Percentiles rank a stretch among this genome's conserved stretches.
Evolutionary conservation across 768 basidiomycete species (phyloP).

Genomic region (Auriscalpium vulgare): DNA sequence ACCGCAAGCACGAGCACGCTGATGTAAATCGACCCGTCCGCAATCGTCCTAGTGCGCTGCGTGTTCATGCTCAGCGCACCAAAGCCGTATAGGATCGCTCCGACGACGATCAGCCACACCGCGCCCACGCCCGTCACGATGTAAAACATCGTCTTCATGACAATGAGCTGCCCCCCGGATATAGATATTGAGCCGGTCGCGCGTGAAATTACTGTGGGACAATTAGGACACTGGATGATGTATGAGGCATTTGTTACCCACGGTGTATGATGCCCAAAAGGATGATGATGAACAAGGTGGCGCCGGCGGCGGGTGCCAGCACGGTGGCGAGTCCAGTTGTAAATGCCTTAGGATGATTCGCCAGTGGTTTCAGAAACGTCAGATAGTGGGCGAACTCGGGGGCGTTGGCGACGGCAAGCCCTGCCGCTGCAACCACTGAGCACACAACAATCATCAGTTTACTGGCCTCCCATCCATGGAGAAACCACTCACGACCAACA

Average conservation of each 20-base stretch:
- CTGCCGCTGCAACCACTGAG: slow-evolving; percentile 63
- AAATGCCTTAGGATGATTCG: slow-evolving; percentile 35
- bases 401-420: slow-evolving; percentile 57
- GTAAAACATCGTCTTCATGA: slow-evolving; percentile 60
- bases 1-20: slow-evolving; percentile 49
- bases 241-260: slow-evolving; percentile 27
- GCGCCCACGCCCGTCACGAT: slow-evolving; percentile 44
- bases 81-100: slow-evolving; percentile 62
- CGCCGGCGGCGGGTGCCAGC: slow-evolving; percentile 58
- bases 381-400: slow-evolving; percentile 70
- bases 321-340: slow-evolving; percentile 59
- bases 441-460: neutral
- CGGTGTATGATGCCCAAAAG: slow-evolving; percentile 47
- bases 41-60: slow-evolving; percentile 36
- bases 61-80: slow-evolving; percentile 41
- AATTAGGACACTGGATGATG: neutral
- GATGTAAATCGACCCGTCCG: slow-evolving; percentile 69
- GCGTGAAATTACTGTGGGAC: slow-evolving; percentile 8
- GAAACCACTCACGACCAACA: slow-evolving; percentile 45
- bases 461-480: no score
- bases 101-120: slow-evolving; percentile 58
- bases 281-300: slow-evolving; percentile 47
- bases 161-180: slow-evolving; percentile 49
- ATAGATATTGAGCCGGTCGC: slow-evolving; percentile 50
- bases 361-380: slow-evolving; percentile 50